These are phyloP conservation scores for Xylaria intraflava DNA, from an alignment of 495 filamentous ascomycete genomes.

Conservation along the genomic window DNA sequence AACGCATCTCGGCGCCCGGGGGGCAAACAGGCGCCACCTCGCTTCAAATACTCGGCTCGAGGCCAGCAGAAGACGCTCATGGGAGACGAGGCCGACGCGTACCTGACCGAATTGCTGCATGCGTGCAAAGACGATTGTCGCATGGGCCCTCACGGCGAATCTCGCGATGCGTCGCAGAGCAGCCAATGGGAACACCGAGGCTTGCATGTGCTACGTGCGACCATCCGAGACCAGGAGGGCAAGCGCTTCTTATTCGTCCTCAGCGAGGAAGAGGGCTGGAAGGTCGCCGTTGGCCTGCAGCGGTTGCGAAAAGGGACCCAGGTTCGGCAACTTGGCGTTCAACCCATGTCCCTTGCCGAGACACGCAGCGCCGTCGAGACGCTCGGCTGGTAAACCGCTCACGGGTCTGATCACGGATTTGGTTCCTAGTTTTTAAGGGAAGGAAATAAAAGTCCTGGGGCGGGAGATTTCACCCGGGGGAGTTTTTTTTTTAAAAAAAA, in stretches of 20 bases:
- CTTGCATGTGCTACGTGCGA: constrained; percentile 76
- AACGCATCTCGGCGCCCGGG: constrained; percentile 30
- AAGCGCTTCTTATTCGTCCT: constrained; percentile 79
- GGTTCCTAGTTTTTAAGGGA: not conserved
- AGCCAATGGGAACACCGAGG: constrained; percentile 47
- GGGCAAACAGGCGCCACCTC: constrained; percentile 25
- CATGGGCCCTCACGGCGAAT: constrained; percentile 29
- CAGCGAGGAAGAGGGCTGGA: constrained; percentile 82
- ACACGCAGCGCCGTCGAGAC: constrained; percentile 52
- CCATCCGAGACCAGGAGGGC: constrained; percentile 74
- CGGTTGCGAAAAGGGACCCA: constrained; percentile 64
- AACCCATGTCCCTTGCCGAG: constrained; percentile 53
- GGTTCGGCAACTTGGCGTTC: constrained; percentile 59
- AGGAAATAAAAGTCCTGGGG: not conserved
- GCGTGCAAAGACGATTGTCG: constrained; percentile 59
- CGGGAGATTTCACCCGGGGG: not conserved
- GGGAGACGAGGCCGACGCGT: constrained; percentile 57
- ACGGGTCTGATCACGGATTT: too few species aligned
- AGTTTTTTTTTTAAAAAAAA: too few species aligned
- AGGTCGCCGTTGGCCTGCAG: constrained; percentile 76
- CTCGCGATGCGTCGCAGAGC: constrained; percentile 24
- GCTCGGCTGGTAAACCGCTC: constrained; percentile 56
- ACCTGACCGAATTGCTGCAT: constrained; percentile 50
- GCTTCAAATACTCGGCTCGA: constrained; percentile 22
- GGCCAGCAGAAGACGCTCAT: constrained; percentile 42